Conservation (phyloP, 208 protist genomes). For the Leishmania martiniquensis region DNA sequence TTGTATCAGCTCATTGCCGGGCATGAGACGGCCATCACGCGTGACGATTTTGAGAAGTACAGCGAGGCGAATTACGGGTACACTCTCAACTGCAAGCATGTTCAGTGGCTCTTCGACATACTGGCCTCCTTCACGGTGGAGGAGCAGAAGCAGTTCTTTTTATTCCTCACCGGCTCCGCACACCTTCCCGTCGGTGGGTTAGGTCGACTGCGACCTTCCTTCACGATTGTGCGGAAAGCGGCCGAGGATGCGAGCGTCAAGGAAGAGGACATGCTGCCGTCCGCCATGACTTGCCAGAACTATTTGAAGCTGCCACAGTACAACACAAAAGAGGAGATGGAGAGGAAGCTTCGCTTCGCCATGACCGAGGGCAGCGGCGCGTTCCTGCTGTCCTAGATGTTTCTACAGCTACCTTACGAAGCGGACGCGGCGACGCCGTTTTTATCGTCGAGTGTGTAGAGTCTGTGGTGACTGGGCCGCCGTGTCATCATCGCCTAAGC, state of each 20-base stretch:
- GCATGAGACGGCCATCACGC: conserved; percentile 49
- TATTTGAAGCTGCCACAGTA: conserved; percentile 94
- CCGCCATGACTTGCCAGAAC: conserved; percentile 95
- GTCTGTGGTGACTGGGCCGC: too few species aligned
- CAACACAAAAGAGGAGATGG: conserved; percentile 80
- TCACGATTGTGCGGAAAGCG: conserved; percentile 93
- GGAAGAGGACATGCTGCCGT: conserved; percentile 83
- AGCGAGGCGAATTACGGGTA: conserved; percentile 88
- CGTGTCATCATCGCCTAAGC: too few species aligned
- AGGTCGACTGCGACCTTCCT: conserved; percentile 62
- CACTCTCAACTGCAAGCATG: conserved; percentile 71
- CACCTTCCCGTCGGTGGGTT: conserved; percentile 87
- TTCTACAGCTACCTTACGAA: too few species aligned
- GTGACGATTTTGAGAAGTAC: conserved; percentile 73
- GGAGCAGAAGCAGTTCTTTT: conserved; percentile 84
- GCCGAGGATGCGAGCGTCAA: conserved; percentile 52
- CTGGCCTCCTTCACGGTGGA: conserved; percentile 66
- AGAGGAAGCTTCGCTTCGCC: conserved; percentile 82
- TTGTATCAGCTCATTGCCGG: conserved; percentile 64
- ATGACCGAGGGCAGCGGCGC: conserved; percentile 85
- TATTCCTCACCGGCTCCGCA: conserved; percentile 89
- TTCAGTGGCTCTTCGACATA: conserved; percentile 90
- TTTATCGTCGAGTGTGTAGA: not conserved
- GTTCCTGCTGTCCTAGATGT: conserved; percentile 85
- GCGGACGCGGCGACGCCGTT: not conserved